Percentiles rank a stretch among this genome's conserved stretches.
These are phyloP conservation scores for Glomus cerebriforme DNA, from an alignment of 192 early-diverging fungal species.

Conservation along the genomic window DNA sequence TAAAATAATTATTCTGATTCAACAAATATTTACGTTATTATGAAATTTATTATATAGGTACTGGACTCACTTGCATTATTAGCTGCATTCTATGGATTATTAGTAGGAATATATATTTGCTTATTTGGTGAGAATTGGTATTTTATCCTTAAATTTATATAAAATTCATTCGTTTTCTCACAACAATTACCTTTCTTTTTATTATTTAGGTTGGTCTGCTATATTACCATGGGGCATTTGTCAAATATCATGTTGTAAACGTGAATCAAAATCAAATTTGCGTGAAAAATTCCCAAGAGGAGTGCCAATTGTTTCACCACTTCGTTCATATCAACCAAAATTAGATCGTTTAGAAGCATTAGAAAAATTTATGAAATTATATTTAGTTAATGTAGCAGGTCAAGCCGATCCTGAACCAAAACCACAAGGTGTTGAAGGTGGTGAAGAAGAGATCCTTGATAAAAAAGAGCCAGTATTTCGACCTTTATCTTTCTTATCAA, in stretches of 20 bases:
- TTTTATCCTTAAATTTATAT: not conserved
- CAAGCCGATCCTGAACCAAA: not conserved
- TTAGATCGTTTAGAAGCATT: not conserved
- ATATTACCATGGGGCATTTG: constrained; percentile 10
- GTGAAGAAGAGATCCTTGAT: not conserved
- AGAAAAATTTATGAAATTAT: constrained; percentile 3
- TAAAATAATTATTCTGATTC: not conserved
- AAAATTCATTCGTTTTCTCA: not conserved
- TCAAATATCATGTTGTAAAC: not conserved
- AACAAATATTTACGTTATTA: not conserved
- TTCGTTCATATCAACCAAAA: not conserved
- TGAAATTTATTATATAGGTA: not conserved
- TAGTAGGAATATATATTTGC: constrained; percentile 2
- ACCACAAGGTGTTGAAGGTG: not conserved
- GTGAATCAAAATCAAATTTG: not conserved
- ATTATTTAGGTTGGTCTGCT: not conserved
- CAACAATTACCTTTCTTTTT: not conserved
- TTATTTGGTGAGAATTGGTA: not conserved
- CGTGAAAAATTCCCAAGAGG: not conserved
- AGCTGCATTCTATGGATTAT: not conserved
- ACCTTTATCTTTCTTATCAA: not conserved
- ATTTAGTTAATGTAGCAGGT: not conserved
- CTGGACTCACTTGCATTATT: not conserved
- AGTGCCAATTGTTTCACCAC: not conserved
- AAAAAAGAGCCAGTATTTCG: not conserved